Evolutionary conservation across 2,329 filamentous ascomycete genomes (phyloP).

Genomic region (Colletotrichum sp.): DNA sequence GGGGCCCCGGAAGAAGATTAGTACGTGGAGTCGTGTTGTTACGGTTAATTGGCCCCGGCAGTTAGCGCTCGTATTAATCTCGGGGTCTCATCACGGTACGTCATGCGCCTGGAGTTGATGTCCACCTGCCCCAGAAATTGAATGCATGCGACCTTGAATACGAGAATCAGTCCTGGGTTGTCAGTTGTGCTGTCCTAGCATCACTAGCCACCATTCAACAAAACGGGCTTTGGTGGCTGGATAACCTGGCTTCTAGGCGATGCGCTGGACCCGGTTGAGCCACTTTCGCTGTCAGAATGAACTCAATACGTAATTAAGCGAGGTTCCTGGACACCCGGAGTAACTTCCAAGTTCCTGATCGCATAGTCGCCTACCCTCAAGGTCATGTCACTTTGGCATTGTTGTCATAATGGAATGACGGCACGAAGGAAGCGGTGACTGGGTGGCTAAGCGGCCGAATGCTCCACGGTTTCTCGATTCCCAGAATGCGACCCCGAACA

Average conservation of each 20-base stretch:
- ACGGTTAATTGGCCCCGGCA: not conserved
- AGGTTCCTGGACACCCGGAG: not conserved
- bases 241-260: not conserved
- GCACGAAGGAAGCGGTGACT: not conserved
- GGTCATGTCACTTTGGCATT: not conserved
- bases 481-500: not conserved
- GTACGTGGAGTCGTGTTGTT: not conserved
- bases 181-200: not conserved
- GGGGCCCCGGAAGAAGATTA: not conserved
- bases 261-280: not conserved
- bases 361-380: not conserved
- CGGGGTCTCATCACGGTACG: constrained; percentile 1
- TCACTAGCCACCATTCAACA: not conserved
- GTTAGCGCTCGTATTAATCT: constrained; percentile 8
- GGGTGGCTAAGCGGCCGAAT: not conserved
- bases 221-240: not conserved
- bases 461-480: not conserved
- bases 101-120: constrained; percentile 4
- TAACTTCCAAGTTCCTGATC: not conserved
- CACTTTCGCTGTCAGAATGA: not conserved
- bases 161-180: not conserved
- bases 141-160: constrained; percentile 15
- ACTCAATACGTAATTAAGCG: not conserved
- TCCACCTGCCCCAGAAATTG: constrained; percentile 9
- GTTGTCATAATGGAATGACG: not conserved